Evolutionary conservation across 441 rosid genomes (phyloP).

Genomic region (Populus hybrid): DNA sequence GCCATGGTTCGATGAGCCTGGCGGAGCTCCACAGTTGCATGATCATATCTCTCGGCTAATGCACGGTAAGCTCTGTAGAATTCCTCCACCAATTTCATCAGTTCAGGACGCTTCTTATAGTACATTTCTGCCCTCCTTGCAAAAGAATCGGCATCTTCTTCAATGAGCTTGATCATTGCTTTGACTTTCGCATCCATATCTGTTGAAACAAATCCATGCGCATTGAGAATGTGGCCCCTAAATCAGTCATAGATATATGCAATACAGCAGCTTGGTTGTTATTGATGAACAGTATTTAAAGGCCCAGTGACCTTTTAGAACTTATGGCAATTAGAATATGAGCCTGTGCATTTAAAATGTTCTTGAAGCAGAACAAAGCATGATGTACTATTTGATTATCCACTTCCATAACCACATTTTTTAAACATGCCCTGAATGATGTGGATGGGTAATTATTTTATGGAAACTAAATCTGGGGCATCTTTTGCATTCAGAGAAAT

Average conservation of each 20-base stretch:
- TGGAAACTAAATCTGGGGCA: neutral
- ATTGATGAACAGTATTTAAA: neutral
- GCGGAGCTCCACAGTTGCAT: conserved; percentile 89
- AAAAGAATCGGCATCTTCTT: conserved; percentile 99
- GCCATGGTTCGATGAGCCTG: conserved; percentile 96
- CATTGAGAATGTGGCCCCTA: neutral
- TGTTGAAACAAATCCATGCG: conserved; percentile 16
- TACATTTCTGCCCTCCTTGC: conserved; percentile 99
- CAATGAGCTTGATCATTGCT: conserved; percentile 95
- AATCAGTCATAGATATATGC: neutral
- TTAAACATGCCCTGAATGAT: neutral
- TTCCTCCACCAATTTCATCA: conserved; percentile 97
- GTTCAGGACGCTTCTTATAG: conserved; percentile 94
- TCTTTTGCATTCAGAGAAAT: neutral
- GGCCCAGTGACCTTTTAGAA: neutral
- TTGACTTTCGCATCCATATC: conserved; percentile 97
- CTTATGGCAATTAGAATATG: neutral
- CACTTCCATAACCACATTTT: neutral
- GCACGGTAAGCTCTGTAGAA: conserved; percentile 97
- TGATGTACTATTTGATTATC: neutral
- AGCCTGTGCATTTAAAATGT: neutral
- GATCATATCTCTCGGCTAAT: conserved; percentile 93
- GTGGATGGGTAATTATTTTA: neutral
- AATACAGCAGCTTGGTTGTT: neutral
- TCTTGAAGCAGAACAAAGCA: neutral